Evolutionary conservation across 78 protist species (phyloP), one percentile per base, ranked within the genome.

Genomic region (Dictyostelium citrinum): DNA sequence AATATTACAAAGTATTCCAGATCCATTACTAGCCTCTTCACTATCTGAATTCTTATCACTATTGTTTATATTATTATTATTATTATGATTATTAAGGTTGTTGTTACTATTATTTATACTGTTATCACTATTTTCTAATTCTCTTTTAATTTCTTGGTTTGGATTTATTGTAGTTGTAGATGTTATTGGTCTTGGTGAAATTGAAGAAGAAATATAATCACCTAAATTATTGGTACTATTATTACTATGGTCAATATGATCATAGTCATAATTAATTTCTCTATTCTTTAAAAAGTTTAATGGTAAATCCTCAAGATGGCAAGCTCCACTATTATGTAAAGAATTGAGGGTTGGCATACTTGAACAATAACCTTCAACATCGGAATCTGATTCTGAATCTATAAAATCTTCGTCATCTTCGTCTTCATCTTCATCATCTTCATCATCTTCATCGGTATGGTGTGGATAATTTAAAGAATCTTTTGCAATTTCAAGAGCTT

Each of bases 301-400:
- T 27, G 90, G 90, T 24, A 82, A 61, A 67, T 83, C 90, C 31
- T 83, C 81, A 29, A 83, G 43, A 70, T 83, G 81, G 33, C 79
- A 46, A 12, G 80, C 33, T 41, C 46, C 39, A 6, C 24, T 51
- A 37, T 58, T 10, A 22, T 5, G n/a, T 7, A 39, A 6, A 4
- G 22, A 24, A 45, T 46, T 77, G 1, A 77, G 20, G 29, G 24
- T 3, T 24, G 67, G 60, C 83, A 77, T 46, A 49, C 67, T 77
- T 35, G 60, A 39, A 31, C 67, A 45, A 12, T 27, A 29, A 6
- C 39, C 39, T 9, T 29, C 33, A 31, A n/a, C 22, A 33, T 46
- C 41, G 9, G 58, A 43, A 46, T 72, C 82, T 27, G 90, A 83
- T 27, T 45, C 51, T 17, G 82, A 83, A 35, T 83, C 90, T 12